Conservation (phyloP, 164 flowering plant species). For the Dillenia turbinata region DNA sequence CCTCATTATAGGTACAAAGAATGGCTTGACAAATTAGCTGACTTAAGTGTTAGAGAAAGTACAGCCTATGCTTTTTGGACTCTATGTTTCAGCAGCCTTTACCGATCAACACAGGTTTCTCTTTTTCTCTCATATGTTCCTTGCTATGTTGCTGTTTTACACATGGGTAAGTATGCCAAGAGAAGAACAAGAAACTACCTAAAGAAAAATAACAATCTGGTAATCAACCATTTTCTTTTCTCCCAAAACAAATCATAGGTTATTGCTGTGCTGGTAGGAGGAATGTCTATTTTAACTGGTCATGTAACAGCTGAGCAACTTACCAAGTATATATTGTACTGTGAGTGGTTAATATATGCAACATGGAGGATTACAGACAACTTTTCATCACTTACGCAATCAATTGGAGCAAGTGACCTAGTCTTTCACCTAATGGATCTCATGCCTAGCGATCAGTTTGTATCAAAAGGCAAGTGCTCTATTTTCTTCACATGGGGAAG, state of each 20-base stretch:
- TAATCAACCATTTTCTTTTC: too few species aligned
- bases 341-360: slow-evolving; percentile 91
- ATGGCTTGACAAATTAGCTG: slow-evolving; percentile 81
- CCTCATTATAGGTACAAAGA: slow-evolving; percentile 39
- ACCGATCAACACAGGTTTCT: slow-evolving; percentile 80
- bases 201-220: too few species aligned
- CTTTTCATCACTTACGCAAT: slow-evolving; percentile 82
- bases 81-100: slow-evolving; percentile 73
- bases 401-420: slow-evolving; percentile 96
- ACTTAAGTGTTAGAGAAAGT: slow-evolving; percentile 77
- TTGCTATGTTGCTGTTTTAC: too few species aligned
- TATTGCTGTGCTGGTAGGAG: slow-evolving; percentile 87
- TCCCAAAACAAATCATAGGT: slow-evolving; percentile 34
- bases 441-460: slow-evolving; percentile 67
- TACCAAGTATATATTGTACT: slow-evolving; percentile 81
- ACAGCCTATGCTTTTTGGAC: slow-evolving; percentile 88
- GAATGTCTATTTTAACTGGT: slow-evolving; percentile 70
- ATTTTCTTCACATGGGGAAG: neutral
- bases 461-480: slow-evolving; percentile 50
- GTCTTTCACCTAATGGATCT: slow-evolving; percentile 91
- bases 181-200: too few species aligned
- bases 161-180: too few species aligned
- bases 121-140: too few species aligned
- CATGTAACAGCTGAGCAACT: slow-evolving; percentile 84
- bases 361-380: slow-evolving; percentile 97